Base-by-base conservation (phyloP, 306 rosid genomes). In the Inga oerstediana region DNA sequence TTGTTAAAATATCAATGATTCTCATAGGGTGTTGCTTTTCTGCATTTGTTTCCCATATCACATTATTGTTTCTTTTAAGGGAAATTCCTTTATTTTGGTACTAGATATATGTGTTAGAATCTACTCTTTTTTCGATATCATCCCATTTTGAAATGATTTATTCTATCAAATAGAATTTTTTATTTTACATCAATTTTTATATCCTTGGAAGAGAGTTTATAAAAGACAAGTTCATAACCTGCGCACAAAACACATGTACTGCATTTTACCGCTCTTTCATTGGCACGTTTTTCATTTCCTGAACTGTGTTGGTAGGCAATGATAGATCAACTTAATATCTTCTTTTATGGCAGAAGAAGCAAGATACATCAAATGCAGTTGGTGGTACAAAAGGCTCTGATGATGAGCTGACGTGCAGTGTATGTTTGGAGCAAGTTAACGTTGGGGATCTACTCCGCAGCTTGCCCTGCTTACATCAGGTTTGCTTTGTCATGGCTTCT, bases 381-480 rank as follows among this genome's bases (percentile, higher is more conserved):
- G 93, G 92, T 66, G 84, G 81, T 87, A 81, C 85, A 15, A 93
- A 93, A 83, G 83, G 88, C 82, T 82, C 88, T 0, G 94, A 93
- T 66, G 97, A 96, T 90, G 99, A 93, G 82, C 92, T 96, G 85
- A 96, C 97, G 24, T 96, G 99, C 88, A 96, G 94, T 84, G 97
- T 96, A 80, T 96, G 99, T 90, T 86, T 96, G 91, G 98, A 96
- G 91, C 99, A 93, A 88, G 99, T 96, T 82, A 89, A 80, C 48
- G 88, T 83, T 58, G 99, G 98, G 82, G 99, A 94, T 30, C 84
- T 94, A 66, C 89, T 96, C 69, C 99, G 98, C 81, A 96, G 97
- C 93, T 91, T 96, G 90, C 98, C 99, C 49, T 94, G 98, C 88
- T 82, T 96, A 86, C 99, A 94, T 89, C 99, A 93, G 98, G 99